These are phyloP conservation scores for Amborella trichopoda DNA, from an alignment of 164 flowering plant genomes.

Conservation along the genomic window DNA sequence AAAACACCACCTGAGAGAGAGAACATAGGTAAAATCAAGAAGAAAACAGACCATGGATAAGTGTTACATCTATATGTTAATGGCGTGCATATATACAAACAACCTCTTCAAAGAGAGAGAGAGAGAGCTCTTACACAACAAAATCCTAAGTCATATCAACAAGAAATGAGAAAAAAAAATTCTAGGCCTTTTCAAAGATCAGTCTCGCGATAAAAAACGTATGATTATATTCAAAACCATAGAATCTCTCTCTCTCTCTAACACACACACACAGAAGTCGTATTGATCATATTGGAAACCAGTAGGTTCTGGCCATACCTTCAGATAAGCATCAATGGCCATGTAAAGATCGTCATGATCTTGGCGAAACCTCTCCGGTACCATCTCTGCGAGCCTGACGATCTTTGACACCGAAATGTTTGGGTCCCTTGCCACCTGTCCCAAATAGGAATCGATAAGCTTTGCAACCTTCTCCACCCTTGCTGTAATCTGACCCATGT, in stretches of 20 bases:
- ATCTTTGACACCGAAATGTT: conserved; percentile 47
- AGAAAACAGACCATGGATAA: no score
- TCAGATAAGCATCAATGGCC: conserved; percentile 69
- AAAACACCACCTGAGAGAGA: no score
- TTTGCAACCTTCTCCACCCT: conserved; percentile 41
- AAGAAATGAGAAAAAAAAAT: no score
- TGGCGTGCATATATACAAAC: no score
- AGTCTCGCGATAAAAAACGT: not conserved
- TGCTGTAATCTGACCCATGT: conserved; percentile 13
- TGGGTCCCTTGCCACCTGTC: conserved; percentile 44
- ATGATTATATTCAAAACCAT: not conserved
- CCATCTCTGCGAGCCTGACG: conserved; percentile 40
- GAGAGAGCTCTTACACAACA: no score
- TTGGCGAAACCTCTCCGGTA: conserved; percentile 55
- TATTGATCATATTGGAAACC: not conserved
- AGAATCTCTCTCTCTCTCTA: not conserved
- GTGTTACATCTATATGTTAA: no score
- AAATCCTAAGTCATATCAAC: no score
- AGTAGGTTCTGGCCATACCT: conserved; percentile 29
- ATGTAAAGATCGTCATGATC: conserved; percentile 74
- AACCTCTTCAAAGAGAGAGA: no score
- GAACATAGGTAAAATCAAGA: no score
- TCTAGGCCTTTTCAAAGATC: not conserved
- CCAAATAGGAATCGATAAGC: conserved; percentile 66
- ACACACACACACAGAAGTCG: not conserved